These are phyloP conservation scores for Acrocalymma vagum DNA, from an alignment of 2,329 filamentous ascomycete species.

Conservation along the genomic window DNA sequence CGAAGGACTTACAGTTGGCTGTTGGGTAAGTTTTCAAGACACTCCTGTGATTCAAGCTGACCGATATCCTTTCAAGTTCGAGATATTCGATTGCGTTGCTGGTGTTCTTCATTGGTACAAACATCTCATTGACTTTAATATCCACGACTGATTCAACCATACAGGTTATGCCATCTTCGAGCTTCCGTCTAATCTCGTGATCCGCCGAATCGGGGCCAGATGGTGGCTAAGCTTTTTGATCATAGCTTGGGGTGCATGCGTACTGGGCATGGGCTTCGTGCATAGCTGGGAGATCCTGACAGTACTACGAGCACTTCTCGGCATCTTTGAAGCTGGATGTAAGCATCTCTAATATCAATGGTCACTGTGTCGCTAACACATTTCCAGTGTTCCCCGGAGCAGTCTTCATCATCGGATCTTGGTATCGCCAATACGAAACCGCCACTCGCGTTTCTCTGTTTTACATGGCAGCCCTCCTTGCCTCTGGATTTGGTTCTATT, in stretches of 20 bases:
- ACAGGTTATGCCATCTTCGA: constrained; percentile 40
- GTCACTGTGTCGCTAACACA: not conserved
- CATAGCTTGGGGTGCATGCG: constrained; percentile 29
- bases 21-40: no score
- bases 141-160: no score
- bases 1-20: constrained; percentile 17
- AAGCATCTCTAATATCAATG: not conserved
- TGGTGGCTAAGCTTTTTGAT: constrained; percentile 41
- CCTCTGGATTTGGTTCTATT: constrained; percentile 43
- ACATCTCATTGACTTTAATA: not conserved
- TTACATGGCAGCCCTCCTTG: constrained; percentile 37
- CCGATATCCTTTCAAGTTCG: no score
- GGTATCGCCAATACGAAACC: constrained; percentile 36
- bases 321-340: constrained; percentile 35
- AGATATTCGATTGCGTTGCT: constrained; percentile 41
- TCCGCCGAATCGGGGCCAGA: constrained; percentile 39
- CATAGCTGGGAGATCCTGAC: constrained; percentile 27
- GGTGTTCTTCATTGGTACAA: constrained; percentile 38
- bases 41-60: no score
- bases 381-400: constrained; percentile 30
- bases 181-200: constrained; percentile 40
- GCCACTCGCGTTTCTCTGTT: constrained; percentile 34
- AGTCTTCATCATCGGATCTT: constrained; percentile 33
- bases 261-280: constrained; percentile 36
- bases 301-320: constrained; percentile 27